Evolutionary conservation across 495 filamentous ascomycete species (phyloP).

Genomic region (Neurospora cerealis): DNA sequence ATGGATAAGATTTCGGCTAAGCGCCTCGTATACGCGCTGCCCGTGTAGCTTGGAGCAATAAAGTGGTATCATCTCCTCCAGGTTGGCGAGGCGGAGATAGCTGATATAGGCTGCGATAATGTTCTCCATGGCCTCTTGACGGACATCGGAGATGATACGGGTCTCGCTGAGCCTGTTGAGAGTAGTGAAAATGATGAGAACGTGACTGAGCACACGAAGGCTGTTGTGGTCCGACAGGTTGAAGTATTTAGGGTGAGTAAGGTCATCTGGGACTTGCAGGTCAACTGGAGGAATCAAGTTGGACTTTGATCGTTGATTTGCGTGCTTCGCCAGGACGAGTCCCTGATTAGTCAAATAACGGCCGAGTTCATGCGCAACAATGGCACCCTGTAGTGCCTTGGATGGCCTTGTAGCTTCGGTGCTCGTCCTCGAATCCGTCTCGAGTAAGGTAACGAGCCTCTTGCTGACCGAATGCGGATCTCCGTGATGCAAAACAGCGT

Average conservation of each 20-base stretch:
- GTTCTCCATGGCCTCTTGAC: constrained; percentile 42
- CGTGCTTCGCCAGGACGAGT: constrained; percentile 40
- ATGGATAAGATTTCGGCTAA: constrained; percentile 49
- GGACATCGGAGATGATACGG: constrained; percentile 11
- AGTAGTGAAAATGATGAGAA: constrained; percentile 35
- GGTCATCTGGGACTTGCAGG: constrained; percentile 13
- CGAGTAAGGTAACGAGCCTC: constrained; percentile 41
- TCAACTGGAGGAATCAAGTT: constrained; percentile 35
- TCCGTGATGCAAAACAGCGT: constrained; percentile 41
- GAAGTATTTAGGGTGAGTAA: constrained; percentile 34
- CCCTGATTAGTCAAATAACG: constrained; percentile 50
- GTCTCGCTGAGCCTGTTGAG: constrained; percentile 43
- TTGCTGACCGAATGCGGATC: constrained; percentile 38
- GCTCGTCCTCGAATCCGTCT: constrained; percentile 32
- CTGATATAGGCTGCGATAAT: constrained; percentile 74
- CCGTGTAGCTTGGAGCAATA: constrained; percentile 71
- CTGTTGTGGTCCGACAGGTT: constrained; percentile 43
- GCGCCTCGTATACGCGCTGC: constrained; percentile 33
- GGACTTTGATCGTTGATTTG: constrained; percentile 39
- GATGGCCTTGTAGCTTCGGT: constrained; percentile 43
- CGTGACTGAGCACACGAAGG: constrained; percentile 53
- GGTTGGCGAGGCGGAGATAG: constrained; percentile 55
- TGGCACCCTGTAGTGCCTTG: constrained; percentile 56
- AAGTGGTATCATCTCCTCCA: constrained; percentile 68
- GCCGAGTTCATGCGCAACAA: constrained; percentile 49